Percentiles rank a stretch among this genome's conserved stretches.
phyloP scores from a whole-genome alignment of 108 stramenopile genomes.

The Conticribra guillardii region DNA sequence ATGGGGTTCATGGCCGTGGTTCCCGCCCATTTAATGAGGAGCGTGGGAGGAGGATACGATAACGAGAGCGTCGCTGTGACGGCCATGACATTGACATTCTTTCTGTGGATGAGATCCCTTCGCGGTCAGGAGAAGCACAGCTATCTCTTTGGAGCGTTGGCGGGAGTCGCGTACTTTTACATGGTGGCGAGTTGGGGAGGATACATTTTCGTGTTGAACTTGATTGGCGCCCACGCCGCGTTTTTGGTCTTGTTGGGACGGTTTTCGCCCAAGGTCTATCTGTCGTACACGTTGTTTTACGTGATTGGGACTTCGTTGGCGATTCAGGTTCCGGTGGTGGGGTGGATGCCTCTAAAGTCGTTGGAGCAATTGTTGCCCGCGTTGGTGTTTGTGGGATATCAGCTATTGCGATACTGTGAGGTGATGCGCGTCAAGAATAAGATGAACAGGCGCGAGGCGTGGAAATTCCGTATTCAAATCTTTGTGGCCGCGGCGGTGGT shows the following conservation, averaged over 20 bases:
- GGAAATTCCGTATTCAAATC: constrained; percentile 71
- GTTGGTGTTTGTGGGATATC: constrained; percentile 78
- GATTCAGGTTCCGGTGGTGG: constrained; percentile 94
- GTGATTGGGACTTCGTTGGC: constrained; percentile 89
- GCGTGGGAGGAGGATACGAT: constrained; percentile 98
- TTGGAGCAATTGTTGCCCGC: constrained; percentile 86
- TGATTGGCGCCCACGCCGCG: constrained; percentile 94
- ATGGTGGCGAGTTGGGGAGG: constrained; percentile 73
- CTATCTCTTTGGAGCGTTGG: constrained; percentile 58
- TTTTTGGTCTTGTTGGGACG: constrained; percentile 82
- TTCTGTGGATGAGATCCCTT: constrained; percentile 89
- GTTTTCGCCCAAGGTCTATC: constrained; percentile 85
- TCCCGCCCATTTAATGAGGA: constrained; percentile 95
- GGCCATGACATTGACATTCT: constrained; percentile 94
- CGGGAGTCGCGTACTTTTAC: constrained; percentile 89
- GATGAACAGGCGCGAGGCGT: constrained; percentile 52
- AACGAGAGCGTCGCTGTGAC: constrained; percentile 96
- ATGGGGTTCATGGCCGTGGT: constrained; percentile 93
- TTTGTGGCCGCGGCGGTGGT: constrained; percentile 51
- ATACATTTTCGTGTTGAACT: constrained; percentile 97
- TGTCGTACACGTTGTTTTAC: constrained; percentile 94
- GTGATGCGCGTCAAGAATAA: constrained; percentile 54
- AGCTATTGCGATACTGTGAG: constrained; percentile 77
- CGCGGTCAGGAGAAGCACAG: constrained; percentile 56
- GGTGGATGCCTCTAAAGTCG: constrained; percentile 88